Base-by-base conservation (phyloP, 73 alveolate genomes). In the Urostyla sp. region DNA sequence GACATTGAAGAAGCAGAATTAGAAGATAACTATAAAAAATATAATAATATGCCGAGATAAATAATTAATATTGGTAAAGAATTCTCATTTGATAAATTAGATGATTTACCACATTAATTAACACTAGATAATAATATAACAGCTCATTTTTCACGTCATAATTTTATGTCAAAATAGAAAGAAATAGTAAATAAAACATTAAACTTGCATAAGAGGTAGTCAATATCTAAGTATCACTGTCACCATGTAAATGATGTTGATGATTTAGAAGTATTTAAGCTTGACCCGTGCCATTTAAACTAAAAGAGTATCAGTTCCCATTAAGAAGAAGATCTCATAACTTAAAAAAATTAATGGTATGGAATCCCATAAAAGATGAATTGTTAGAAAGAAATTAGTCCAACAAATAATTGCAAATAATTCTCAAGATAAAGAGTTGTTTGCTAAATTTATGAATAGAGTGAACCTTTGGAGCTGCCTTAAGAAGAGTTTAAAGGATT, bases 401-500 rank as follows among this genome's bases (percentile, higher is more conserved):
- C 79, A n/a, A 37, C 79, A 13, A 63, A 63, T 43, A 63, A 63
- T 37, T 4, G 27, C 4, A 63, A 63, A 46, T 43, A 63, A 21
- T 63, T 43, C 31, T 23, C 37, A 63, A 63, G 79, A 38, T 63
- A 63, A 46, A 37, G 61, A 0, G 8, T 43, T 11, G 31, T 63
- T 20, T 43, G 44, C 30, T 43, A 63, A 40, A 63, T 27, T 23
- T 63, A 63, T 63, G 79, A 63, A 24, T 24, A 63, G 45, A 21
- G 61, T 5, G 79, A 63, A 13, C 79, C 79, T 27, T 63, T 63
- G 37, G 79, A 63, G 24, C 45, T 63, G 45, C 79, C 79, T 38
- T 1, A 2, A 24, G 44, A 63, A 43, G 79, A 63, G 23, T 35
- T 38, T 5, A 60, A 63, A 27, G n/a, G n/a, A n/a, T n/a, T n/a